phyloP scores from a whole-genome alignment of 176 grass and related monocot genomes.

The Musa troglodytarum region DNA sequence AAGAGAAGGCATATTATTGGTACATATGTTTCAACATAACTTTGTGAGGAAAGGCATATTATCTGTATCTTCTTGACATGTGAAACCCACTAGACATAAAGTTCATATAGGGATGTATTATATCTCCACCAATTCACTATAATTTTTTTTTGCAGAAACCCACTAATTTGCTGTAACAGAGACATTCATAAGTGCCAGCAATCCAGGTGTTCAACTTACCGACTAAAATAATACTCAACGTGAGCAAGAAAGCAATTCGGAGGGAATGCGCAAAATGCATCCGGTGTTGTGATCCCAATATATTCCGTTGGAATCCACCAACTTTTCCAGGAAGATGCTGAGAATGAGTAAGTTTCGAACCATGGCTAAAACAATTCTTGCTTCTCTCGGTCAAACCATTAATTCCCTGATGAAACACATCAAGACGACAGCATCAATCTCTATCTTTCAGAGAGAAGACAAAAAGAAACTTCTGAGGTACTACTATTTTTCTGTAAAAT shows the following conservation, averaged over 20 bases:
- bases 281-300: neutral
- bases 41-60: too few species aligned
- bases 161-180: neutral
- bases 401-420: conserved; percentile 5
- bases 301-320: neutral
- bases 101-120: too few species aligned
- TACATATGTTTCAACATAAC: too few species aligned
- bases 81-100: neutral
- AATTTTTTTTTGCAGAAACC: neutral
- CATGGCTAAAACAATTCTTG: neutral
- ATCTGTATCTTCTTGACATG: too few species aligned
- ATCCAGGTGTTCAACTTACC: conserved; percentile 11
- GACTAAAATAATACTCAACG: conserved; percentile 15
- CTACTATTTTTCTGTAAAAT: neutral
- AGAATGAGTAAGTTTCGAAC: neutral
- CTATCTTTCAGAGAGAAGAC: neutral
- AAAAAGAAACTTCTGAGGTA: too few species aligned
- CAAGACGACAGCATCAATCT: neutral
- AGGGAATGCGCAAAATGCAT: neutral
- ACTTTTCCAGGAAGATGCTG: neutral
- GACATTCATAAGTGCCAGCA: neutral
- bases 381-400: conserved; percentile 6
- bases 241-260: conserved; percentile 6
- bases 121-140: neutral
- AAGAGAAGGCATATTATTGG: too few species aligned